phyloP scores from a whole-genome alignment of 768 basidiomycete species.

The Basidioascus undulatus region DNA sequence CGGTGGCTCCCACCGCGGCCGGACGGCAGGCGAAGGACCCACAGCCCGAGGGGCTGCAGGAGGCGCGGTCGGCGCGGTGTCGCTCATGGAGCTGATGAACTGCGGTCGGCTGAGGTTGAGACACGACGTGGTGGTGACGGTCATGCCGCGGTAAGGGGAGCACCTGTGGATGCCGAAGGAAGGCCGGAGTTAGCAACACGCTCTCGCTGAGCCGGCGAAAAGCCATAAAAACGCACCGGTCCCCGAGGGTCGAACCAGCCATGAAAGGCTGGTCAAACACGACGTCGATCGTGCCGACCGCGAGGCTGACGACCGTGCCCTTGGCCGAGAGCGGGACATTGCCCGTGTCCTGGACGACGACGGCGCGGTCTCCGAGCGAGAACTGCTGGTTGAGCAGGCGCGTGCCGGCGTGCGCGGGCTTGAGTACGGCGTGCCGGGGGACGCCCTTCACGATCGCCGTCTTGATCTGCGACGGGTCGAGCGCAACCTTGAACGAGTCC shows the following conservation, averaged over 20 bases:
- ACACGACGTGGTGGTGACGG: constrained; percentile 64
- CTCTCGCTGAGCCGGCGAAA: neutral
- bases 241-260: constrained; percentile 64
- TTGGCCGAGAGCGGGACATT: constrained; percentile 73
- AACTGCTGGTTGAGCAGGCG: constrained; percentile 76
- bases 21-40: too few species aligned
- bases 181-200: constrained; percentile 2
- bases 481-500: constrained; percentile 37
- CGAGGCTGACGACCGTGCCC: constrained; percentile 80
- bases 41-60: constrained; percentile 10
- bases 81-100: constrained; percentile 53
- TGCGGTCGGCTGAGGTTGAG: constrained; percentile 71
- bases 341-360: constrained; percentile 87
- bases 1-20: too few species aligned
- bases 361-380: constrained; percentile 71
- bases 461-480: constrained; percentile 43
- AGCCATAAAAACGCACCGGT: constrained; percentile 29
- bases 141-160: constrained; percentile 74
- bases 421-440: constrained; percentile 75
- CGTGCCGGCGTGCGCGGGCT: constrained; percentile 70
- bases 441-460: constrained; percentile 83
- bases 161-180: constrained; percentile 28
- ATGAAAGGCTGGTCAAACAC: constrained; percentile 93
- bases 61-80: too few species aligned
- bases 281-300: constrained; percentile 69